Conservation (phyloP, 352 stramenopile species). For the Aphanomyces astaci region DNA sequence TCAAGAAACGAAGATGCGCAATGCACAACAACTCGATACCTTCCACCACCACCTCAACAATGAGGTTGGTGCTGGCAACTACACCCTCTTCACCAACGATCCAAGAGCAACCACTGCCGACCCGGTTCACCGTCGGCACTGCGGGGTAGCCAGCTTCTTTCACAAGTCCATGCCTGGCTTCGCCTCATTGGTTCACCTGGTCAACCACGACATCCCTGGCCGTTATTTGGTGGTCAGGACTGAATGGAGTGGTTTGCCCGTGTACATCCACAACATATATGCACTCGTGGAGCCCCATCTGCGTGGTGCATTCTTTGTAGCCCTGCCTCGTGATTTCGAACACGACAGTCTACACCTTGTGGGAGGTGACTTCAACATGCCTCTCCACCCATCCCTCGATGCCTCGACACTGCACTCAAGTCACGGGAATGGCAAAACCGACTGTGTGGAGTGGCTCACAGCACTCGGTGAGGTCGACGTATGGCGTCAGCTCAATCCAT, state of each 20-base stretch:
- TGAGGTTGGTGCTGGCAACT: background rate
- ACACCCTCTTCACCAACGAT: background rate
- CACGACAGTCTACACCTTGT: constrained; percentile 19
- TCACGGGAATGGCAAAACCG: background rate
- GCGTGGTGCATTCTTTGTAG: background rate
- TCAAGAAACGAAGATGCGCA: background rate
- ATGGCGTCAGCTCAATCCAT: constrained; percentile 24
- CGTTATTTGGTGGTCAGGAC: constrained; percentile 15
- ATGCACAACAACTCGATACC: background rate
- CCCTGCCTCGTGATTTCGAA: constrained; percentile 20
- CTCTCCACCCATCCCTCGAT: constrained; percentile 12
- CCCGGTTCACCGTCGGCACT: background rate
- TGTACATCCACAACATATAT: constrained; percentile 25
- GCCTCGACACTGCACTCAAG: background rate
- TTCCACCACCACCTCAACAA: background rate
- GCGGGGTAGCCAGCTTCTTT: background rate
- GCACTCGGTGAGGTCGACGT: constrained; percentile 23
- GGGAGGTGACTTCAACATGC: constrained; percentile 24
- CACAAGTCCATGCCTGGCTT: background rate
- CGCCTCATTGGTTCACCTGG: background rate
- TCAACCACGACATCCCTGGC: background rate
- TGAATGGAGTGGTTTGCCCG: background rate
- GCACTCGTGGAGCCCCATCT: background rate
- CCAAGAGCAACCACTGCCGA: background rate
- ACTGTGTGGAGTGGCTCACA: constrained; percentile 20